These are phyloP conservation scores for Caryopteris hybrid DNA, from an alignment of 305 asterid species.

Conservation along the genomic window DNA sequence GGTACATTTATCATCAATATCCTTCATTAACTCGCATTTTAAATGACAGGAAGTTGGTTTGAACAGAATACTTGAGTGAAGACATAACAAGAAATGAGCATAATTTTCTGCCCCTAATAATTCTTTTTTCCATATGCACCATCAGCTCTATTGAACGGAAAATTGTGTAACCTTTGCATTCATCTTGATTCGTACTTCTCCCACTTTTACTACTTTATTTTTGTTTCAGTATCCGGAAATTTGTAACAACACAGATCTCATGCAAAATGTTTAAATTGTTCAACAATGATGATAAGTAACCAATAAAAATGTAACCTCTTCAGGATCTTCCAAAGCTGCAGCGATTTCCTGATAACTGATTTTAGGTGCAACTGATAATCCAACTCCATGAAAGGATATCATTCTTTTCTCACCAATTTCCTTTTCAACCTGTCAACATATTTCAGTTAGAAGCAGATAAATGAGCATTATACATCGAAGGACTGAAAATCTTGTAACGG, in stretches of 20 bases:
- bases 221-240: neutral
- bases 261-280: neutral
- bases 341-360: constrained; percentile 47
- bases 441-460: constrained; percentile 10
- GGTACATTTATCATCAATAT: neutral
- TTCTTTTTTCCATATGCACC: neutral
- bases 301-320: constrained; percentile 50
- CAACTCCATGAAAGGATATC: constrained; percentile 76
- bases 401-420: constrained; percentile 84
- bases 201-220: neutral
- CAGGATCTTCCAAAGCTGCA: constrained; percentile 50
- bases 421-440: constrained; percentile 64
- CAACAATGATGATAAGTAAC: neutral
- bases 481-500: neutral
- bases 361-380: constrained; percentile 63
- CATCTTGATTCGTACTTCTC: neutral
- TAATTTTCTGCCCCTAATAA: neutral
- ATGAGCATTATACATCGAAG: neutral
- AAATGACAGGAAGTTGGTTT: neutral
- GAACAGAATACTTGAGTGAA: neutral
- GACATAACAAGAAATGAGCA: neutral
- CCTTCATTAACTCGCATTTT: neutral
- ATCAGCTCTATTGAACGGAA: neutral
- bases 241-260: neutral
- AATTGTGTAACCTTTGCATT: neutral